These are phyloP conservation scores for Pachysandra terminalis DNA, from an alignment of 164 flowering plant species.

Conservation along the genomic window DNA sequence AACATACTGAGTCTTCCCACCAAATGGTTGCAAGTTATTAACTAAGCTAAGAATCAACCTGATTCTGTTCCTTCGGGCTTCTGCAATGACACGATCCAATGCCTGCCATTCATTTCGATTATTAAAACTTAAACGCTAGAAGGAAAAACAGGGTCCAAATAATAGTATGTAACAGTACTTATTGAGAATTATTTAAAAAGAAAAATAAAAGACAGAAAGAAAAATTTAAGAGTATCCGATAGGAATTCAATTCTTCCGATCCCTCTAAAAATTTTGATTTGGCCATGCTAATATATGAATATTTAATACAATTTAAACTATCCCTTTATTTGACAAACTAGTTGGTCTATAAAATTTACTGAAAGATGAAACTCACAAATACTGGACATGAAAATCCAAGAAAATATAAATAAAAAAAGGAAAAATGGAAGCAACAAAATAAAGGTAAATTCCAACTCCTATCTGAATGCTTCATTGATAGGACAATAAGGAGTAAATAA, in stretches of 20 bases:
- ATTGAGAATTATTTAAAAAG: background rate
- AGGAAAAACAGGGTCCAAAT: background rate
- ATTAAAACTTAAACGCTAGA: background rate
- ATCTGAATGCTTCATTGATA: background rate
- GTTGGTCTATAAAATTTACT: background rate
- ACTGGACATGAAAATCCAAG: background rate
- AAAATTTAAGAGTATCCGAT: background rate
- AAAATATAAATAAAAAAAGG: too few species aligned
- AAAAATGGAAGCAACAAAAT: background rate
- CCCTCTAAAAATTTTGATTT: background rate
- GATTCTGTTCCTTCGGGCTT: constrained; percentile 65
- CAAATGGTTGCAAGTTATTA: constrained; percentile 88
- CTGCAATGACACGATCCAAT: constrained; percentile 85
- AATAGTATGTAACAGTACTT: background rate
- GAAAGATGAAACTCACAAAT: background rate
- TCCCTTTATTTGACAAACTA: background rate
- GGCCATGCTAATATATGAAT: background rate
- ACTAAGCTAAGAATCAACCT: constrained; percentile 83
- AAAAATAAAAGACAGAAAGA: too few species aligned
- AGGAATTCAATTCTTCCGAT: background rate
- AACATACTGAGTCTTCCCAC: constrained; percentile 96
- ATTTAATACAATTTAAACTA: background rate
- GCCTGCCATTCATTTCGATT: constrained; percentile 43
- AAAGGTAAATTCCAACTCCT: background rate
- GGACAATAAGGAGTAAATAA: background rate